Percentiles rank a stretch among this genome's conserved stretches.
These are phyloP conservation scores for Colletotrichum sp. DNA, from an alignment of 2,329 filamentous ascomycete genomes.

Conservation along the genomic window DNA sequence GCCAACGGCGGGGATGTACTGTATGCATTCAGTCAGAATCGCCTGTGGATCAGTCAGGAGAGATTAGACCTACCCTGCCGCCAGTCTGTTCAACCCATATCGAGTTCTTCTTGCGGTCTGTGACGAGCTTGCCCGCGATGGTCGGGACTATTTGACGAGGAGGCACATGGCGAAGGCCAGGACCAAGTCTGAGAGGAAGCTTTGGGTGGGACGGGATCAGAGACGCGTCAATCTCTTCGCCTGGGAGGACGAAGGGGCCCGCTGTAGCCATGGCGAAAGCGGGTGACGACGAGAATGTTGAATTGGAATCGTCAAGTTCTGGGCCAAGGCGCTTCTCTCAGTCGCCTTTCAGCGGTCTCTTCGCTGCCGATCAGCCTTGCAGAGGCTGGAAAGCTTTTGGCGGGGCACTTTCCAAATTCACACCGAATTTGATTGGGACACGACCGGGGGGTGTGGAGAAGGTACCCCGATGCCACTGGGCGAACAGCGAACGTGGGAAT, in stretches of 20 bases:
- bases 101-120: slow-evolving; percentile 75
- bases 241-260: slow-evolving; percentile 77
- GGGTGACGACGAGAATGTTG: background rate
- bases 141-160: slow-evolving; percentile 75
- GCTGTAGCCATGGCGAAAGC: slow-evolving; percentile 58
- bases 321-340: background rate
- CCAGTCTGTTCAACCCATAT: slow-evolving; percentile 77
- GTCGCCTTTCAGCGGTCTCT: background rate
- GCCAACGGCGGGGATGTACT: slow-evolving; percentile 81
- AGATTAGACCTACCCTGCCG: slow-evolving; percentile 62
- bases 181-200: slow-evolving; percentile 78
- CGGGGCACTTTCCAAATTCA: slow-evolving; percentile 11
- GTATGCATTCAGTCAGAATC: slow-evolving; percentile 29
- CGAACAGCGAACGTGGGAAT: slow-evolving; percentile 7
- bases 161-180: slow-evolving; percentile 82
- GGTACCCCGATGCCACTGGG: background rate
- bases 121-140: slow-evolving; percentile 69
- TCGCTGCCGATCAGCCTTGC: slow-evolving; percentile 16
- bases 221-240: slow-evolving; percentile 73
- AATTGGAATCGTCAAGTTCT: background rate
- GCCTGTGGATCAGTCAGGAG: background rate
- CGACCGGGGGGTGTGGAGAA: background rate
- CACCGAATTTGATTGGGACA: slow-evolving; percentile 10
- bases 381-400: slow-evolving; percentile 25
- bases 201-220: slow-evolving; percentile 72